Conservation (phyloP, 192 early-diverging fungal species). For the Umbelopsis ramanniana region DNA sequence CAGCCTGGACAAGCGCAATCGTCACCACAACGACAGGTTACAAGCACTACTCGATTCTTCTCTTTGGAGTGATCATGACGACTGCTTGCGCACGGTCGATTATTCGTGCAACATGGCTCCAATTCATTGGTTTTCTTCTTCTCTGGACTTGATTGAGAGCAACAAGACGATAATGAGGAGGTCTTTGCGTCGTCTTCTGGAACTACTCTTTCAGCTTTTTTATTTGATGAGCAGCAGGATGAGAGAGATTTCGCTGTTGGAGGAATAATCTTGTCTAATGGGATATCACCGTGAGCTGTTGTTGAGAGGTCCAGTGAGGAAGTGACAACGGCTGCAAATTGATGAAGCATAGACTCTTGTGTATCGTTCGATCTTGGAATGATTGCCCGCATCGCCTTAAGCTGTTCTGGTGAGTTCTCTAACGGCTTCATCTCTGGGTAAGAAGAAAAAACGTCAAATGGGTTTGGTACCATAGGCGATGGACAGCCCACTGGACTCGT, state of each 20-base stretch:
- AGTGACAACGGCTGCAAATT: conserved; percentile 2
- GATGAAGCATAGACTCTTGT: conserved; percentile 1
- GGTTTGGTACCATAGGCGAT: background rate
- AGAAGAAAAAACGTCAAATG: background rate
- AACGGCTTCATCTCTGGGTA: background rate
- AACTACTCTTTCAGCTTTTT: background rate
- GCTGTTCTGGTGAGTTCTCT: background rate
- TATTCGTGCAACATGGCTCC: conserved; percentile 16
- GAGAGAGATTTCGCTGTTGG: background rate
- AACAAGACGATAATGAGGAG: background rate
- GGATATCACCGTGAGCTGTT: conserved; percentile 4
- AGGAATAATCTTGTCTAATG: background rate
- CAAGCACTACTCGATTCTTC: conserved; percentile 13
- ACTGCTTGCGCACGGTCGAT: conserved; percentile 5
- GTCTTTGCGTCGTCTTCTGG: background rate
- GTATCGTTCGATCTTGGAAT: background rate
- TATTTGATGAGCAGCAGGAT: background rate
- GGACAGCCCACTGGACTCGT: background rate
- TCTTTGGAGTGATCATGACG: background rate
- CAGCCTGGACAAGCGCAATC: conserved; percentile 45
- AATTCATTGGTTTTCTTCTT: background rate
- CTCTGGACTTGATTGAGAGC: background rate
- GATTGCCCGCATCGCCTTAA: background rate
- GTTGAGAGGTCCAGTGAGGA: background rate
- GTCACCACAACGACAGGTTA: conserved; percentile 47